These are phyloP conservation scores for Chlorella sp. DNA, from an alignment of 139 green algal species.

Conservation along the genomic window DNA sequence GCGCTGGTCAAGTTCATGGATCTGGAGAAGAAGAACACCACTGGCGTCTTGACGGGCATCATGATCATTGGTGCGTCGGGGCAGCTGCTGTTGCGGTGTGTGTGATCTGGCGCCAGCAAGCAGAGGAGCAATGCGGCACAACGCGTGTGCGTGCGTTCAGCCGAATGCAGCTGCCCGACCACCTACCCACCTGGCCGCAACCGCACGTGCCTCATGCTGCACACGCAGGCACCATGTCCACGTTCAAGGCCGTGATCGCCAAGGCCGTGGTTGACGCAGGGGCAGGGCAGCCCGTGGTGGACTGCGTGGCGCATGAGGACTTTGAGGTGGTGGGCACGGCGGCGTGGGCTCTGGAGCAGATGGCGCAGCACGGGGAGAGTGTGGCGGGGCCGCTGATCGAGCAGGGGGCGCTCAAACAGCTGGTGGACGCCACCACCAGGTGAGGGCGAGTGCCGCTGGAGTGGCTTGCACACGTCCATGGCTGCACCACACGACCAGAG, in stretches of 20 bases:
- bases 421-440: neutral
- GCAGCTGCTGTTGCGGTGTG: neutral
- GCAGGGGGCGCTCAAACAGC: neutral
- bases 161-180: neutral
- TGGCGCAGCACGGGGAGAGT: conserved; percentile 29
- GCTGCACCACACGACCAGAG: too few species aligned
- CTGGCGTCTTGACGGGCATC: conserved; percentile 9
- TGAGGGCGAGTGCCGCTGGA: too few species aligned
- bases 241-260: conserved; percentile 20
- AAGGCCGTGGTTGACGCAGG: conserved; percentile 33
- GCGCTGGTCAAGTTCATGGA: conserved; percentile 27
- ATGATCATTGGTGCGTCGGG: conserved; percentile 12
- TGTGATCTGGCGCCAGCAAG: neutral
- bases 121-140: too few species aligned
- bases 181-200: neutral
- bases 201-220: neutral
- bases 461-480: too few species aligned
- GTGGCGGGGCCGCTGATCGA: conserved; percentile 21
- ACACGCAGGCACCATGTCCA: conserved; percentile 19
- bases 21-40: conserved; percentile 21
- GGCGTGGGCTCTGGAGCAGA: conserved; percentile 40
- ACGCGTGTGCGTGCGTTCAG: neutral
- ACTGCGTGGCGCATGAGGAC: conserved; percentile 8
- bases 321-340: conserved; percentile 9
- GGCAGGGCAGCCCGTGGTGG: conserved; percentile 19